Base-by-base conservation (phyloP, 2,329 filamentous ascomycete species). In the Penicillium concentricum region DNA sequence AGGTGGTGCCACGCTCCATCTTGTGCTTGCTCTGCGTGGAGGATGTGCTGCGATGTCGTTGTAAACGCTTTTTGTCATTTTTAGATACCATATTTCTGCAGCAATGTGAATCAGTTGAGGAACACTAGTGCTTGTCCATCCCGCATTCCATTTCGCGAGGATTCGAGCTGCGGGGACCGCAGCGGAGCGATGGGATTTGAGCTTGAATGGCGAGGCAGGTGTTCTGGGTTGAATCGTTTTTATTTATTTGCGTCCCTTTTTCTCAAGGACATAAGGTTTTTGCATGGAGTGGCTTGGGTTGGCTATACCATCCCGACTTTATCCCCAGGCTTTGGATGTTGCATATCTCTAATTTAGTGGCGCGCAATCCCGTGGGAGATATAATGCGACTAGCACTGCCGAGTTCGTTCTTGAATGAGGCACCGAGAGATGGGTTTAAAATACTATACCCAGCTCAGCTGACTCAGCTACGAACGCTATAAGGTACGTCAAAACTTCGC, bases 1-100 rank as follows among this genome's bases (percentile, higher is more conserved):
- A 74, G 91, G 91, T 54, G 94, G 94, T 57, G 91, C 92, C 61
- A 99, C 93, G 35, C 82, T 99, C 67, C 94, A 99, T 82, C 82
- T 99, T 72, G 94, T 99, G 50, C 87, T 99, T 65, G 95, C 94
- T 42, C 87, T 99, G 59, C 86, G 94, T 73, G 94, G 94, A 54
- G 93, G 93, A 52, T 66, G 63, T 43, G 54, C 49, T 24, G 49
- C 49, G 28, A 57, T 42, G 52, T 48, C 57, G 10, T 39, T 60
- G 42, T 62, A 61, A 65, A 20, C 35, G 34, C 46, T 46, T 46
- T 57, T 41, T 58, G 37, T 53, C 49, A 51, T 24, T 46, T 61
- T 52, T 62, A 60, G 62, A 58, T 62, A 61, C 55, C 60, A 58
- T 56, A 30, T 41, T 51, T 56, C 51, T 48, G 44, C 39, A 54